Evolutionary conservation across 768 basidiomycete species (phyloP).

Genomic region (Naganishia kalamii): DNA sequence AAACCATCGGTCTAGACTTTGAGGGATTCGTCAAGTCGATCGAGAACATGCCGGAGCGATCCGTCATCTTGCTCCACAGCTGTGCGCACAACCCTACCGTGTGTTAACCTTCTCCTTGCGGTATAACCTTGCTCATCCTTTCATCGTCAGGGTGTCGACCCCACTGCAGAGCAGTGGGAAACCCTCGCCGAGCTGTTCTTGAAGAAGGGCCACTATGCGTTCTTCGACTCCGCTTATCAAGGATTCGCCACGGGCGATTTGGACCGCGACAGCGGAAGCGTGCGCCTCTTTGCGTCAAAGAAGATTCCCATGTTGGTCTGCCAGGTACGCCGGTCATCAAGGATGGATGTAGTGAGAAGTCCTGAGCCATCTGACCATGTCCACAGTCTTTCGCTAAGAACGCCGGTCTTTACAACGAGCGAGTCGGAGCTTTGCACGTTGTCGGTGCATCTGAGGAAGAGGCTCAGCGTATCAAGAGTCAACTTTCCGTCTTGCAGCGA

Average conservation of each 20-base stretch:
- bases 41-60: slow-evolving; percentile 59
- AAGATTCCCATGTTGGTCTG: slow-evolving; percentile 30
- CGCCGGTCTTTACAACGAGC: slow-evolving; percentile 89
- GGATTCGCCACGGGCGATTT: slow-evolving; percentile 86
- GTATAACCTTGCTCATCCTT: not conserved
- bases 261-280: slow-evolving; percentile 28
- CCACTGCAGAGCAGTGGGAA: slow-evolving; percentile 79
- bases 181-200: slow-evolving; percentile 66
- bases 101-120: not conserved
- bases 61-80: slow-evolving; percentile 81
- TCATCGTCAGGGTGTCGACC: slow-evolving; percentile 64
- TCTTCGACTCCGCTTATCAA: slow-evolving; percentile 95
- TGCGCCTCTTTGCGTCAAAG: slow-evolving; percentile 25
- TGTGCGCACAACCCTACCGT: slow-evolving; percentile 92
- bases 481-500: slow-evolving; percentile 51
- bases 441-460: slow-evolving; percentile 59
- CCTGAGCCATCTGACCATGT: not conserved
- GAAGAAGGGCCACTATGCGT: slow-evolving; percentile 70
- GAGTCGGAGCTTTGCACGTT: slow-evolving; percentile 86
- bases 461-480: slow-evolving; percentile 58
- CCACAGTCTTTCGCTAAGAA: slow-evolving; percentile 57
- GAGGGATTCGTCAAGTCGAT: slow-evolving; percentile 60
- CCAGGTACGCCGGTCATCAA: slow-evolving; percentile 22
- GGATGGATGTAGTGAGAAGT: not conserved
- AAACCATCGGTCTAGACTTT: slow-evolving; percentile 80